A percentile compares a stretch with the other conserved stretches of the same genome.
These are phyloP conservation scores for Debaryomyces castellii DNA, from an alignment of 805 yeast species.

Conservation along the genomic window DNA sequence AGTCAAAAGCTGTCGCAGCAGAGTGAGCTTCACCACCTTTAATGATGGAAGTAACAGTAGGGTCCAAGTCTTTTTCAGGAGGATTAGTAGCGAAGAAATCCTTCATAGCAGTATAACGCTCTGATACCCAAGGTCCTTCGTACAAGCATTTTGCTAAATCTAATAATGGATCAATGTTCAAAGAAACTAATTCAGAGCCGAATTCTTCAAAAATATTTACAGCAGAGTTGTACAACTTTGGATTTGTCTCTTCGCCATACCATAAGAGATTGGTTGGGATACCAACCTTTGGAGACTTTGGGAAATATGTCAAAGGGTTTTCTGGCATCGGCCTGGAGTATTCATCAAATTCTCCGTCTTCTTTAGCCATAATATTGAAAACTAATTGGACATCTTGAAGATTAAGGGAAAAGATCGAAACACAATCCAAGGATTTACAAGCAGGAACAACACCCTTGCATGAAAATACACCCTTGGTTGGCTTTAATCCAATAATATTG, in stretches of 20 bases:
- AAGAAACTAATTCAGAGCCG: conserved; percentile 54
- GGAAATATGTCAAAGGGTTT: conserved; percentile 60
- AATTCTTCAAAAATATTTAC: conserved; percentile 43
- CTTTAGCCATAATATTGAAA: conserved; percentile 68
- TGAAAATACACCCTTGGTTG: conserved; percentile 85
- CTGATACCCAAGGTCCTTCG: conserved; percentile 99
- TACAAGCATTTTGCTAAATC: conserved; percentile 84
- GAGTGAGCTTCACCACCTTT: conserved; percentile 72
- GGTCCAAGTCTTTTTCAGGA: conserved; percentile 71
- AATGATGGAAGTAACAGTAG: conserved; percentile 76
- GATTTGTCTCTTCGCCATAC: conserved; percentile 81
- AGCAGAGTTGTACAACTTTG: conserved; percentile 62
- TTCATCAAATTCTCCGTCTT: conserved; percentile 68
- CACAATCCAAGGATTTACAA: conserved; percentile 91
- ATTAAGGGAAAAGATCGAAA: conserved; percentile 77
- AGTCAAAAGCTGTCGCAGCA: conserved; percentile 83
- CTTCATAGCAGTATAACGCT: conserved; percentile 80
- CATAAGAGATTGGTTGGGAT: conserved; percentile 74
- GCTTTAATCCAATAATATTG: conserved; percentile 89
- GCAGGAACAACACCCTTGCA: conserved; percentile 96
- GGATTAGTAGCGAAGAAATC: conserved; percentile 72
- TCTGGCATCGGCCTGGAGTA: conserved; percentile 77
- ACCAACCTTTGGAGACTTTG: conserved; percentile 63
- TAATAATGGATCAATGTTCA: conserved; percentile 74
- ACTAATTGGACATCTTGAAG: conserved; percentile 80